These are phyloP conservation scores for Solanum medicagineum DNA, from an alignment of 257 asterid genomes.

Conservation along the genomic window DNA sequence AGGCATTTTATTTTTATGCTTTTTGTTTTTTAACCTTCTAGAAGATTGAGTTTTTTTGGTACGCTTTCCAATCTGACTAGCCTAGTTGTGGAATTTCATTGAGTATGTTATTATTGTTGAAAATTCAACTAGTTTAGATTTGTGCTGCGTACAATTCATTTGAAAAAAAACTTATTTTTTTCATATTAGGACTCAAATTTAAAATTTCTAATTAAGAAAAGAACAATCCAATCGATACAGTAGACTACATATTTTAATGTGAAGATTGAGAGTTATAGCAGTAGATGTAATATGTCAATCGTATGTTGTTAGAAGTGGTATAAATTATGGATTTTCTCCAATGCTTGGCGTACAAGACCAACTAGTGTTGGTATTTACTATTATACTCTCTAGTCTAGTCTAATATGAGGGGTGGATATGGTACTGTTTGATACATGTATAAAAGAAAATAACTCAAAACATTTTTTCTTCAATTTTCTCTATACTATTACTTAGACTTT, in stretches of 20 bases:
- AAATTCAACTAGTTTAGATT: too few species aligned
- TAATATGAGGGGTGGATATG: not conserved
- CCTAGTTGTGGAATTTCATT: too few species aligned
- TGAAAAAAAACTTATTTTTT: too few species aligned
- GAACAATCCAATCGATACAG: too few species aligned
- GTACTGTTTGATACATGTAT: too few species aligned
- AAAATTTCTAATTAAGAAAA: too few species aligned
- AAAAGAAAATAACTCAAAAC: not conserved
- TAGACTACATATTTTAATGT: too few species aligned
- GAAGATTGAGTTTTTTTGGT: not conserved
- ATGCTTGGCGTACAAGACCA: not conserved
- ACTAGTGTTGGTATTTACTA: not conserved
- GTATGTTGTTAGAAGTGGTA: not conserved
- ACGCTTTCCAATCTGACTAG: too few species aligned
- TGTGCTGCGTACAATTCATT: too few species aligned
- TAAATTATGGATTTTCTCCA: not conserved
- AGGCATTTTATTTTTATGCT: not conserved
- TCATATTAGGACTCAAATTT: too few species aligned
- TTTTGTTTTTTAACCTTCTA: not conserved
- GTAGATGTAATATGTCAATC: not conserved
- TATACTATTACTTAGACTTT: not conserved
- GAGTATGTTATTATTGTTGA: too few species aligned
- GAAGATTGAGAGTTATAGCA: not conserved
- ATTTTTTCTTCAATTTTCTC: not conserved
- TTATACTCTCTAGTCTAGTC: not conserved